These are phyloP conservation scores for Boehmeria nivea DNA, from an alignment of 306 rosid genomes.

Conservation along the genomic window DNA sequence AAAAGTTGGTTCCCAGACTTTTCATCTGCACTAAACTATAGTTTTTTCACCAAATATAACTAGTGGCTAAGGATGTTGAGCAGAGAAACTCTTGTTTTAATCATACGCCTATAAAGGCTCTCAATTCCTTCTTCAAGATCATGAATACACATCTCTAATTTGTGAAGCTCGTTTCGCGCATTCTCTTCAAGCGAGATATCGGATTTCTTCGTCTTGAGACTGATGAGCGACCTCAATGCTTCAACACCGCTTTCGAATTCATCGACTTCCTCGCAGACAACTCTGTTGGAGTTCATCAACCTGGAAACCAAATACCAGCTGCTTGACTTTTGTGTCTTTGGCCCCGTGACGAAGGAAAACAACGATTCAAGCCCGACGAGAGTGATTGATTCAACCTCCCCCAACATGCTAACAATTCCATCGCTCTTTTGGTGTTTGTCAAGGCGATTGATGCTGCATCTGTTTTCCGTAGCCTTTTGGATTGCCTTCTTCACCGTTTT, in stretches of 20 bases:
- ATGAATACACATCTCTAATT: conserved; percentile 21
- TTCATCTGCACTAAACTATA: too few species aligned
- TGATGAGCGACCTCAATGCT: neutral
- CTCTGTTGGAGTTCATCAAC: conserved; percentile 3
- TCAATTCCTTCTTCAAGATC: conserved; percentile 26
- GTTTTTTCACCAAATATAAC: too few species aligned
- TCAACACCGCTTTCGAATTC: conserved; percentile 12
- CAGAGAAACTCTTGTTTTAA: conserved; percentile 33
- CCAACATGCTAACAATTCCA: conserved; percentile 19
- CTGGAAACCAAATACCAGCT: conserved; percentile 23
- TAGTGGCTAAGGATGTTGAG: conserved; percentile 29
- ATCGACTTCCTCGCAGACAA: conserved; percentile 8
- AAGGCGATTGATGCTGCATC: neutral
- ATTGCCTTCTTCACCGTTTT: conserved; percentile 26
- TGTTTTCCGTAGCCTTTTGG: neutral
- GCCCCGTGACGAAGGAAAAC: conserved; percentile 23
- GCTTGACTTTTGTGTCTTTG: conserved; percentile 20
- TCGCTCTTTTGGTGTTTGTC: too few species aligned
- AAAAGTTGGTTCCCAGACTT: too few species aligned
- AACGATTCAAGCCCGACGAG: conserved; percentile 22
- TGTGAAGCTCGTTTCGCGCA: conserved; percentile 5
- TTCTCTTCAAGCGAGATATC: neutral
- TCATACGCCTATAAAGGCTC: conserved; percentile 23
- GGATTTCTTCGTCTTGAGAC: neutral
- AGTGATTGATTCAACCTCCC: conserved; percentile 24